A percentile compares a stretch with the other conserved stretches of the same genome.
Conservation (phyloP, 176 grass and related monocot genomes). For the Pontederia paniculata region DNA sequence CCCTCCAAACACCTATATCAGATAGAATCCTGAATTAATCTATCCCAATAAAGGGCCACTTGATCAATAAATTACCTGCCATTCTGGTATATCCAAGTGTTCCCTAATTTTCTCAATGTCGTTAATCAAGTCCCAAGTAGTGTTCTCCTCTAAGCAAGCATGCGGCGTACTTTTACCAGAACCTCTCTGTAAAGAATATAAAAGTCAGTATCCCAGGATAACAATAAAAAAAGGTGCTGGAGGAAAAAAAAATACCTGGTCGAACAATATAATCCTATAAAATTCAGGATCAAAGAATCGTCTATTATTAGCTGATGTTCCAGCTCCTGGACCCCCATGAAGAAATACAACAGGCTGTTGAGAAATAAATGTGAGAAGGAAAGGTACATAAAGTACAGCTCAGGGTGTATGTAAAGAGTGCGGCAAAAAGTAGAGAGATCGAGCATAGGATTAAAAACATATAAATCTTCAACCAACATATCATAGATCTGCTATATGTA, state of each 20-base stretch:
- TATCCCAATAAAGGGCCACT: not conserved
- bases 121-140: constrained; percentile 86
- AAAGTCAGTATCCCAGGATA: not conserved
- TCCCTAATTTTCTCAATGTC: constrained; percentile 89
- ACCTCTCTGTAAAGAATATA: constrained; percentile 41
- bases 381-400: not conserved
- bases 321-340: constrained; percentile 66
- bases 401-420: not conserved
- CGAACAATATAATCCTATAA: constrained; percentile 75
- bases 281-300: constrained; percentile 71
- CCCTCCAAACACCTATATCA: constrained; percentile 76
- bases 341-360: constrained; percentile 78
- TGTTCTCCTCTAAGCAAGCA: constrained; percentile 84
- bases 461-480: too few species aligned
- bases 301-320: constrained; percentile 65
- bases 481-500: too few species aligned
- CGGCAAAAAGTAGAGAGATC: not conserved
- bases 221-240: not conserved
- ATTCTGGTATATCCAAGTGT: constrained; percentile 76
- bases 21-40: not conserved
- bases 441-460: too few species aligned
- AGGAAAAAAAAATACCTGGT: constrained; percentile 42
- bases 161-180: constrained; percentile 77
- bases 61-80: constrained; percentile 40
- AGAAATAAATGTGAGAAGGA: constrained; percentile 4